Base-by-base conservation (phyloP, 2,329 filamentous ascomycete genomes). In the Drechslerella dactyloides region DNA sequence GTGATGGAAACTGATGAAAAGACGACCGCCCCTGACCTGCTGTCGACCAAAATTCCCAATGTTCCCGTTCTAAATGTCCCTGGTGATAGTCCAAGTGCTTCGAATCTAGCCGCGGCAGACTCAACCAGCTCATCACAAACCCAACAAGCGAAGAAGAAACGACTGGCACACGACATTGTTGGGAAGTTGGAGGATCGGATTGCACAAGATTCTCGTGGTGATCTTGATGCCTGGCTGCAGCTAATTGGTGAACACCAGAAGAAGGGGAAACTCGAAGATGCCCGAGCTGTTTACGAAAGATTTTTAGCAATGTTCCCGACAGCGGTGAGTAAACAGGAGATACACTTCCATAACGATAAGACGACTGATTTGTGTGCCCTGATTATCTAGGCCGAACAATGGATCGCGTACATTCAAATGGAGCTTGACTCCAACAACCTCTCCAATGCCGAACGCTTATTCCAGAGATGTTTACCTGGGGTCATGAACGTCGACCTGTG, bases 301-400 rank as follows among this genome's bases (percentile, higher is more conserved):
- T 97, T 97, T 79, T 84, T 97, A 75, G 86, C 90, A 74, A 83
- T 93, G 24, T 97, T 97, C 77, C 96, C 94, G 1, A 88, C 91
- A 78, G 89, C 92, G 76, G 94, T 97, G 87, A 85, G 93, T 87
- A 61, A 19, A 74, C n/a, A 19, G n/a, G 21, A 8, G 33, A 37
- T 33, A 6, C 30, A 48, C 15, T 62, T 53, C 64, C 62, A 35
- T 62, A 23, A 44, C 40, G 4, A 21, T 23, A 44, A 19, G 19
- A 48, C 46, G 63, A 59, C 66, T 76, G 37, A 74, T 73, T 35
- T 27, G n/a, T 54, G 42, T 15, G 21, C 35, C 7, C 17, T 13
- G 44, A 2, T 13, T 8, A 27, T 13, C n/a, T 69, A 97, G 94
- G 93, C 91, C 70, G 91, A 96, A 74, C 85, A 96, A 78, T 99